Evolutionary conservation across 2,329 filamentous ascomycete genomes (phyloP).

Genomic region (Beauveria asiatica): DNA sequence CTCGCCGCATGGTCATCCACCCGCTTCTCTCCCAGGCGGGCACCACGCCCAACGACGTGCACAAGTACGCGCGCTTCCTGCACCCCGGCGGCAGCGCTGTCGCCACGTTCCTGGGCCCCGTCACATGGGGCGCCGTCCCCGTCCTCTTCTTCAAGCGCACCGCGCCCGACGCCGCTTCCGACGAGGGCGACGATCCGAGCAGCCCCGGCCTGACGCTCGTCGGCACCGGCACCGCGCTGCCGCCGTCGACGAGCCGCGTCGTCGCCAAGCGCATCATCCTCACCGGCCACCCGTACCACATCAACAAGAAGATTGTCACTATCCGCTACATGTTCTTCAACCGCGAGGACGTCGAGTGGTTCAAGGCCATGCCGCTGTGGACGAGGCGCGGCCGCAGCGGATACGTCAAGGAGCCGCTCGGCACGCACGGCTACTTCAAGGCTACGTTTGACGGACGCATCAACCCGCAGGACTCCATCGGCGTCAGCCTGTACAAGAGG

Average conservation of each 20-base stretch:
- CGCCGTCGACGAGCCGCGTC: constrained; percentile 67
- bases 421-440: constrained; percentile 99
- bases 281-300: constrained; percentile 95
- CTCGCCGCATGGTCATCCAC: constrained; percentile 78
- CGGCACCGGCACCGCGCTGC: constrained; percentile 78
- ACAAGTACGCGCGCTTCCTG: constrained; percentile 89
- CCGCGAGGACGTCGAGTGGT: constrained; percentile 89
- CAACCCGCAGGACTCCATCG: constrained; percentile 90
- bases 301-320: constrained; percentile 95
- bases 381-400: constrained; percentile 81
- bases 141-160: constrained; percentile 74
- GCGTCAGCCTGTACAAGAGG: constrained; percentile 80
- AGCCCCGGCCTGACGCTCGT: constrained; percentile 59
- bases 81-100: constrained; percentile 86
- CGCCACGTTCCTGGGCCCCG: constrained; percentile 79
- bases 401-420: constrained; percentile 87
- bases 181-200: constrained; percentile 33
- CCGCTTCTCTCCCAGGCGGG: constrained; percentile 86
- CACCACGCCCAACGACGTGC: constrained; percentile 89
- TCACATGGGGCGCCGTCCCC: constrained; percentile 90
- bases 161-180: constrained; percentile 32
- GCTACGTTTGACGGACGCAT: constrained; percentile 94
- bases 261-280: constrained; percentile 91
- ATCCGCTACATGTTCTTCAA: constrained; percentile 99
- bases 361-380: constrained; percentile 93